phyloP scores from a whole-genome alignment of 2,329 filamentous ascomycete genomes.

The Thyridium curvatum region DNA sequence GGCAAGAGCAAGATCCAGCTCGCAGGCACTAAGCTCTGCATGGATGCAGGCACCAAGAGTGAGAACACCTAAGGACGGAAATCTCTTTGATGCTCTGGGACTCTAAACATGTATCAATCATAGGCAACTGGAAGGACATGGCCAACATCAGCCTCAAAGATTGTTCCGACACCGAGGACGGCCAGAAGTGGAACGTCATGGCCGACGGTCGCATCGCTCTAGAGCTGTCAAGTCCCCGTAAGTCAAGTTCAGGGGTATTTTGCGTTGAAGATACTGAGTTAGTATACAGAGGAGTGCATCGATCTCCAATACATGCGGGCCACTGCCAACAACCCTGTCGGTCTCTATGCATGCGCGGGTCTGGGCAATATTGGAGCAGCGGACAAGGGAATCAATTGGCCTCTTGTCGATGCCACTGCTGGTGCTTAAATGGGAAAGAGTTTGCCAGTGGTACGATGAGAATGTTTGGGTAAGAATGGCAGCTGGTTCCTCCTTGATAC shows the following conservation, averaged over 20 bases:
- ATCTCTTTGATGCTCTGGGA: too few species aligned
- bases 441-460: too few species aligned
- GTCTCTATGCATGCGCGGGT: slow-evolving; percentile 30
- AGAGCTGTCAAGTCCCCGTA: slow-evolving; percentile 24
- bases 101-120: too few species aligned
- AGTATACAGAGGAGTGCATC: slow-evolving; percentile 27
- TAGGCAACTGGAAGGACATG: slow-evolving; percentile 34
- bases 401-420: slow-evolving; percentile 22
- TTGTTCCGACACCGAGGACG: slow-evolving; percentile 22
- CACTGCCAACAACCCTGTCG: slow-evolving; percentile 32
- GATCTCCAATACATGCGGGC: slow-evolving; percentile 34
- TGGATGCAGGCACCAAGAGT: slow-evolving; percentile 29
- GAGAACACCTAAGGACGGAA: too few species aligned
- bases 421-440: too few species aligned
- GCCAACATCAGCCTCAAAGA: slow-evolving; percentile 24
- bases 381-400: slow-evolving; percentile 35
- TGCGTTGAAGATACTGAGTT: too few species aligned
- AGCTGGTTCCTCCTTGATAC: too few species aligned
- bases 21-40: slow-evolving; percentile 27
- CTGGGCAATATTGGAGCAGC: slow-evolving; percentile 29
- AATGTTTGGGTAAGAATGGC: too few species aligned
- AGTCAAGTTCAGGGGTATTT: too few species aligned
- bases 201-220: slow-evolving; percentile 31
- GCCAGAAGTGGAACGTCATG: slow-evolving; percentile 29
- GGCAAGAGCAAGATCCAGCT: slow-evolving; percentile 28